Percentiles rank a stretch among this genome's conserved stretches.
These are phyloP conservation scores for Candida peoriensis DNA, from an alignment of 805 yeast species.

Conservation along the genomic window DNA sequence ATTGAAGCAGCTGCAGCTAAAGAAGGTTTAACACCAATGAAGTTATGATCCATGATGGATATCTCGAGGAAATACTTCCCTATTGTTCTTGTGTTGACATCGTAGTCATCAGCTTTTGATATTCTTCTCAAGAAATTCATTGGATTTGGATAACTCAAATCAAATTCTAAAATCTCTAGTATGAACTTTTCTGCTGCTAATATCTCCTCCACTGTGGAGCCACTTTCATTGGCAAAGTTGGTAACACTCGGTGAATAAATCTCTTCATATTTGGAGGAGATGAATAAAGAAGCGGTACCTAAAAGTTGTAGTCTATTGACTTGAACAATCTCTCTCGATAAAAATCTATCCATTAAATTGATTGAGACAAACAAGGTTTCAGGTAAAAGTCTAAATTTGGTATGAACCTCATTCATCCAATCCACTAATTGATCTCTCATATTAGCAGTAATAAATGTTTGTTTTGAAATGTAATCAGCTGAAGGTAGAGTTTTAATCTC, in stretches of 20 bases:
- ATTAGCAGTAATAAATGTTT: slow-evolving; percentile 37
- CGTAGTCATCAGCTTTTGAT: slow-evolving; percentile 91
- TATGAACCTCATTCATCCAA: slow-evolving; percentile 89
- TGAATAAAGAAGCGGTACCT: slow-evolving; percentile 81
- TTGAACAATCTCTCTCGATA: slow-evolving; percentile 71
- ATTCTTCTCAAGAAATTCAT: slow-evolving; percentile 89
- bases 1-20: slow-evolving; percentile 86
- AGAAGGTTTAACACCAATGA: slow-evolving; percentile 76
- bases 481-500: slow-evolving; percentile 69
- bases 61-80: slow-evolving; percentile 85
- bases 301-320: slow-evolving; percentile 77
- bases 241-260: slow-evolving; percentile 84
- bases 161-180: slow-evolving; percentile 66
- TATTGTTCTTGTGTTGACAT: slow-evolving; percentile 81
- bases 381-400: slow-evolving; percentile 76
- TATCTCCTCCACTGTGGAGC: slow-evolving; percentile 76
- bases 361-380: slow-evolving; percentile 83
- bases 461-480: slow-evolving; percentile 33
- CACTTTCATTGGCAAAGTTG: slow-evolving; percentile 81
- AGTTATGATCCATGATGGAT: slow-evolving; percentile 70
- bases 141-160: slow-evolving; percentile 85
- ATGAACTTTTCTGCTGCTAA: slow-evolving; percentile 82
- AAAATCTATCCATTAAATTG: slow-evolving; percentile 82
- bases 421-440: slow-evolving; percentile 87
- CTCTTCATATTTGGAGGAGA: slow-evolving; percentile 92